Conservation (phyloP, 352 stramenopile genomes). For the Globisporangium iwayamae region DNA sequence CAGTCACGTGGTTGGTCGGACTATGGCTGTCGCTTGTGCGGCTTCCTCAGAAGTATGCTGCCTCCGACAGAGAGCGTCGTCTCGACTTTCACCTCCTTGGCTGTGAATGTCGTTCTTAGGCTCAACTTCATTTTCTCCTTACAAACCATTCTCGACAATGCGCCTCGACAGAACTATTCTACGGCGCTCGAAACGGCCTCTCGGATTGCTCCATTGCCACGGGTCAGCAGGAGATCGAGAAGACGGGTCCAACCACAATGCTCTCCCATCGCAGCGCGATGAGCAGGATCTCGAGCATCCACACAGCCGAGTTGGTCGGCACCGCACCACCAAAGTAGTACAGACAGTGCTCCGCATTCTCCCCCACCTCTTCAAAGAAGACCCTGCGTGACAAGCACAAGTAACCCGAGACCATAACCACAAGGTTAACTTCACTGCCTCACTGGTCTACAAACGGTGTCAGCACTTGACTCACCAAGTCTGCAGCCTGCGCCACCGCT, state of each 20-base stretch:
- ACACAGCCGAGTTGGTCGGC: constrained; percentile 33
- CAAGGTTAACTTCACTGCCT: background rate
- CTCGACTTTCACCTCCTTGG: background rate
- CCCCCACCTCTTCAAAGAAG: constrained; percentile 34
- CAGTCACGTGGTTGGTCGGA: too few relatives aligned
- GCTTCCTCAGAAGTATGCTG: background rate
- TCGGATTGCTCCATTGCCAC: background rate
- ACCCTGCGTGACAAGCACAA: constrained; percentile 24
- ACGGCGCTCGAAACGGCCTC: background rate
- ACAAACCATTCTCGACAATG: background rate
- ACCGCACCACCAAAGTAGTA: constrained; percentile 55
- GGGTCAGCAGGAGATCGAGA: constrained; percentile 14
- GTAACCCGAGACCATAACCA: background rate
- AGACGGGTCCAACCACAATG: constrained; percentile 40
- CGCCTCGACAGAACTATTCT: background rate
- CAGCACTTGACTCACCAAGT: constrained; percentile 30
- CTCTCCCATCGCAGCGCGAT: constrained; percentile 54
- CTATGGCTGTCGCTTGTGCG: background rate
- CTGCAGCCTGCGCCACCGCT: constrained; percentile 50
- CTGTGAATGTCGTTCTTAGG: too few relatives aligned
- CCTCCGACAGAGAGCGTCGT: background rate
- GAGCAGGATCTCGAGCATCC: constrained; percentile 63
- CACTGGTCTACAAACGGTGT: background rate
- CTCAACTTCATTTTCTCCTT: background rate
- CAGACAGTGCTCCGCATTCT: constrained; percentile 25